phyloP scores from a whole-genome alignment of 106 monocot species.

The Acorus calamus region DNA sequence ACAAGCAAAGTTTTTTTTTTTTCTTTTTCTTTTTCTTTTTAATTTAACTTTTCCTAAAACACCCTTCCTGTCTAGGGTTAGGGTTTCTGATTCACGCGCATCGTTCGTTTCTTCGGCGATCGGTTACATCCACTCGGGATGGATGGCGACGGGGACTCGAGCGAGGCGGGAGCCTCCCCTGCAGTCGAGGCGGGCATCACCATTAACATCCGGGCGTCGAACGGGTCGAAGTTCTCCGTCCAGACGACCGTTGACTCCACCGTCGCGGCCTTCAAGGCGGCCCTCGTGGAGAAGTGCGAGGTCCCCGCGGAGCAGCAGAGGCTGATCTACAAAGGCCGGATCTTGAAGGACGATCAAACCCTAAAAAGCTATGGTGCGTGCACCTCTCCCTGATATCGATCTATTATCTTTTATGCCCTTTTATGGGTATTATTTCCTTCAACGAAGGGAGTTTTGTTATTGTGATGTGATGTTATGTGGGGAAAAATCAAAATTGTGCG shows the following conservation, averaged over 20 bases:
- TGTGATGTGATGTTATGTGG: too few species aligned
- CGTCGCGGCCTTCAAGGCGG: constrained; percentile 2
- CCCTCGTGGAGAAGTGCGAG: not conserved
- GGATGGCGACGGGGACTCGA: not conserved
- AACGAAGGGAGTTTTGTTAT: too few species aligned
- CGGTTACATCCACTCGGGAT: not conserved
- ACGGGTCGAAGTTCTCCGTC: constrained; percentile 1
- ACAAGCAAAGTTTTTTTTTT: too few species aligned
- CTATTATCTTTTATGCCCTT: too few species aligned
- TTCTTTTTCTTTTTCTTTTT: too few species aligned
- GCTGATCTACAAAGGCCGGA: constrained; percentile 9
- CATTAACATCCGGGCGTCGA: not conserved
- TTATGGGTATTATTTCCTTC: too few species aligned
- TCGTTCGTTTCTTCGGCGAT: too few species aligned
- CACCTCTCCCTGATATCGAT: too few species aligned
- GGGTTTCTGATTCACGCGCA: too few species aligned
- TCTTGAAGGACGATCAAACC: constrained; percentile 2
- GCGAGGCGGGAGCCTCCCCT: not conserved
- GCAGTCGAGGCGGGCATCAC: not conserved
- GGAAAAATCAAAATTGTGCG: too few species aligned
- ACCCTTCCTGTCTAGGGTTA: too few species aligned
- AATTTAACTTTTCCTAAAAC: too few species aligned
- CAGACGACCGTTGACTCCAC: not conserved
- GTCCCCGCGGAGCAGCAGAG: constrained; percentile 2
- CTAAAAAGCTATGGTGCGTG: constrained; percentile 2